phyloP scores from a whole-genome alignment of 768 basidiomycete genomes.

The Neoboletus brunneissimus region DNA sequence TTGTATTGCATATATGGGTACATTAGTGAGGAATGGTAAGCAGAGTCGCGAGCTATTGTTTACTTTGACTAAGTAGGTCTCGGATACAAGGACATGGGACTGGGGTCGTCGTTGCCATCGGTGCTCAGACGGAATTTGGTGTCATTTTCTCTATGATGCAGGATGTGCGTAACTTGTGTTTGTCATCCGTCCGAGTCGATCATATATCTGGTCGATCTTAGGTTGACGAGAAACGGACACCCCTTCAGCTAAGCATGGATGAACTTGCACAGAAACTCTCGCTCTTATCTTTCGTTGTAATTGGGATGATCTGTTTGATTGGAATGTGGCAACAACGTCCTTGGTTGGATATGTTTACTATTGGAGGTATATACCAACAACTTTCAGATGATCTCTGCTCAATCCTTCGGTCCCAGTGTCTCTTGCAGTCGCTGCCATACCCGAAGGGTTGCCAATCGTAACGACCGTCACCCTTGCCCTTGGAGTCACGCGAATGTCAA shows the following conservation, averaged over 20 bases:
- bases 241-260: conserved; percentile 92
- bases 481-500: conserved; percentile 91
- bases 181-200: background rate
- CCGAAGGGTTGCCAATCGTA: conserved; percentile 94
- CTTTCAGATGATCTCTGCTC: background rate
- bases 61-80: conserved; percentile 1
- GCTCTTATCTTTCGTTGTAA: conserved; percentile 87
- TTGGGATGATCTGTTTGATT: conserved; percentile 89
- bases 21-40: conserved; percentile 83
- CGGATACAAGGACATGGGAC: conserved; percentile 63
- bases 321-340: conserved; percentile 81
- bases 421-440: conserved; percentile 96
- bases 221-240: conserved; percentile 88
- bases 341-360: conserved; percentile 99
- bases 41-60: background rate
- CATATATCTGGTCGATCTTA: conserved; percentile 14
- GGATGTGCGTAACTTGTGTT: conserved; percentile 52
- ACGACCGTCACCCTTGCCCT: conserved; percentile 96
- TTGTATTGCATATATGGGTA: conserved; percentile 95
- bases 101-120: conserved; percentile 85
- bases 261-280: conserved; percentile 93
- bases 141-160: conserved; percentile 99
- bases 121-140: conserved; percentile 89
- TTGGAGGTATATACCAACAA: conserved; percentile 67
- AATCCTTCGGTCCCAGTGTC: conserved; percentile 59